Conservation (phyloP, 345 rosid genomes). For the Lepidium sativum region DNA sequence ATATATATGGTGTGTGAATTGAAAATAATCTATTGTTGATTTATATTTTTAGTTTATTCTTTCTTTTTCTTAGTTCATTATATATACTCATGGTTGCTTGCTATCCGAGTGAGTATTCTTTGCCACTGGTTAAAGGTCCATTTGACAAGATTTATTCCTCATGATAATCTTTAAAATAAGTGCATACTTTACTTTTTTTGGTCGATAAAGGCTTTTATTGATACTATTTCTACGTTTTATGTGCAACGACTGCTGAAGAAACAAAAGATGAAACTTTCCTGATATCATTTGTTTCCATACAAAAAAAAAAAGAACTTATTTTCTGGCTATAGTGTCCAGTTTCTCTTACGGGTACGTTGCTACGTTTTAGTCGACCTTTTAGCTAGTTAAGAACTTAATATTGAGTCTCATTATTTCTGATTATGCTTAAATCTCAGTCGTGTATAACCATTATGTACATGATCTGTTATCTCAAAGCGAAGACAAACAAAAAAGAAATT, state of each 20-base stretch:
- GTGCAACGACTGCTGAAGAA: neutral
- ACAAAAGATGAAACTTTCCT: neutral
- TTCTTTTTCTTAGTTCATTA: too few relatives aligned
- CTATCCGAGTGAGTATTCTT: slow-evolving; percentile 1
- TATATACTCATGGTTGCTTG: neutral
- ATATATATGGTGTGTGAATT: too few relatives aligned
- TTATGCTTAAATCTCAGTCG: neutral
- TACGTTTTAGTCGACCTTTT: neutral
- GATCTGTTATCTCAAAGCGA: neutral
- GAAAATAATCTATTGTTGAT: too few relatives aligned
- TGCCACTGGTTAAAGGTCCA: neutral
- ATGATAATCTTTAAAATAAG: neutral
- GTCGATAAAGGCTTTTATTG: neutral
- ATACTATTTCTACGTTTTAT: neutral
- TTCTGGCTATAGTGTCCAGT: neutral
- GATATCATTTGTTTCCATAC: neutral
- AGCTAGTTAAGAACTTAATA: neutral
- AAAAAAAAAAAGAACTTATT: neutral
- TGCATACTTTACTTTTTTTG: neutral
- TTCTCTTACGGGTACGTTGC: neutral
- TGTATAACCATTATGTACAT: neutral
- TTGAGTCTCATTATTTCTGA: neutral
- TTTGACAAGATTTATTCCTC: slow-evolving; percentile 6
- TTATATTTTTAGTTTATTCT: too few relatives aligned
- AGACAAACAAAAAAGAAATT: neutral